A percentile compares a stretch with the other conserved stretches of the same genome.
These are phyloP conservation scores for Botryosphaeria dothidea DNA, from an alignment of 2,329 filamentous ascomycete species.

Conservation along the genomic window DNA sequence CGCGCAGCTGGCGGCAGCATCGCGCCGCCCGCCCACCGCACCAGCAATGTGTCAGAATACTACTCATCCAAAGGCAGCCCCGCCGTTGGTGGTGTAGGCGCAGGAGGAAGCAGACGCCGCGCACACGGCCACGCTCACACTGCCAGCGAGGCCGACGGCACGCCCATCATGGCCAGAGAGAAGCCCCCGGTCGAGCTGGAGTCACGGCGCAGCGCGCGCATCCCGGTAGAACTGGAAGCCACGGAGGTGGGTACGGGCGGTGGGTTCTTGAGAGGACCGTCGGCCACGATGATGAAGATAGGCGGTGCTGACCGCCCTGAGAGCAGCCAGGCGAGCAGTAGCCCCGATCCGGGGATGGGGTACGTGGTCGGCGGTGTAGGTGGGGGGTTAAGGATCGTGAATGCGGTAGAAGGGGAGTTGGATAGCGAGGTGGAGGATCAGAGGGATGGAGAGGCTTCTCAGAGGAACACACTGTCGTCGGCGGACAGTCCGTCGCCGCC, in stretches of 20 bases:
- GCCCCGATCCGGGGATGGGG: not conserved
- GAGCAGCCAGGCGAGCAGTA: not conserved
- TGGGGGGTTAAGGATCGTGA: not conserved
- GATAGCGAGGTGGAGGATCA: not conserved
- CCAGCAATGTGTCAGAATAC: not conserved
- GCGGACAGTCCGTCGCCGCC: not conserved
- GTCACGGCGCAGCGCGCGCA: not conserved
- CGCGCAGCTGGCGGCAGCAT: slow-evolving; percentile 5
- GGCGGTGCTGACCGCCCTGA: not conserved
- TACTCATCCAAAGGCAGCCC: not conserved
- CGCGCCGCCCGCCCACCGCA: not conserved
- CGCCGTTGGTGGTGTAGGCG: too few species aligned
- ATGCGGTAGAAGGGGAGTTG: not conserved
- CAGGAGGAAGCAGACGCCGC: not conserved
- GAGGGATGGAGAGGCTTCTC: not conserved
- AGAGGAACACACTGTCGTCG: too few species aligned
- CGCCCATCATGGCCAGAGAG: not conserved
- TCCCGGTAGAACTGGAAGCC: not conserved
- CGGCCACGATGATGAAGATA: not conserved
- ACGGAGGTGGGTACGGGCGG: not conserved
- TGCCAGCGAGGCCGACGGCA: not conserved
- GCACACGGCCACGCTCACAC: not conserved
- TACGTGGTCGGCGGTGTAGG: not conserved
- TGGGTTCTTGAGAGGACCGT: not conserved
- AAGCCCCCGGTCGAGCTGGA: too few species aligned